These are phyloP conservation scores for Nitzschia sp. DNA, from an alignment of 108 stramenopile species.

Conservation along the genomic window DNA sequence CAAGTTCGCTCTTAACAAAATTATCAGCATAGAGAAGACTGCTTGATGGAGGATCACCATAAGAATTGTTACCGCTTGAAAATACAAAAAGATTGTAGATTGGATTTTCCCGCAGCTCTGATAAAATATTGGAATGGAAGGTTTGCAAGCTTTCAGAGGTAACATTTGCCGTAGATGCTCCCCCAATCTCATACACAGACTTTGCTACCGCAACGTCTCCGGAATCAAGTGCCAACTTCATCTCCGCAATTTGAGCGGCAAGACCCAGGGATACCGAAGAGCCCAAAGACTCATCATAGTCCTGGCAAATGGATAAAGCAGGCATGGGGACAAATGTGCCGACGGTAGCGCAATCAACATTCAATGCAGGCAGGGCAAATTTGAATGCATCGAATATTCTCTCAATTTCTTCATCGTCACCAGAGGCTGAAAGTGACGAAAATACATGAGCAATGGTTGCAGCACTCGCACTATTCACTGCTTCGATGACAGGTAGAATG, in stretches of 20 bases:
- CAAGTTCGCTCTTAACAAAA: conserved; percentile 45
- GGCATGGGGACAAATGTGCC: conserved; percentile 12
- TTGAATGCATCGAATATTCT: conserved; percentile 36
- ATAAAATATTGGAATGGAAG: conserved; percentile 8
- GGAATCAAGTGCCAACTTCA: conserved; percentile 35
- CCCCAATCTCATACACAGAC: conserved; percentile 17
- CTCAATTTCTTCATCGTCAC: conserved; percentile 19
- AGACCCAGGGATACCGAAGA: conserved; percentile 8
- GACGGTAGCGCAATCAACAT: conserved; percentile 31
- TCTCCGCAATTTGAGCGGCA: conserved; percentile 4
- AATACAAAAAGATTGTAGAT: conserved; percentile 59
- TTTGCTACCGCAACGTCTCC: not conserved
- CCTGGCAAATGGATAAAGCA: not conserved
- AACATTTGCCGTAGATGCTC: not conserved
- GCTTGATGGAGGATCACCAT: conserved; percentile 40
- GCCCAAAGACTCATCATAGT: not conserved
- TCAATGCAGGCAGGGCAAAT: conserved; percentile 23
- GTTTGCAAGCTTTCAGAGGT: conserved; percentile 10
- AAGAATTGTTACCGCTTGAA: conserved; percentile 27
- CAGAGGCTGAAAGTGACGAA: conserved; percentile 9
- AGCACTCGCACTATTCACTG: conserved; percentile 41
- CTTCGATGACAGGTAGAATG: conserved; percentile 51
- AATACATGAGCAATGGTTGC: conserved; percentile 21
- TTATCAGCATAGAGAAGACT: conserved; percentile 52
- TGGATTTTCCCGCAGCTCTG: conserved; percentile 40